Conservation (phyloP, 2,329 filamentous ascomycete species). For the Nothophoma quercina region DNA sequence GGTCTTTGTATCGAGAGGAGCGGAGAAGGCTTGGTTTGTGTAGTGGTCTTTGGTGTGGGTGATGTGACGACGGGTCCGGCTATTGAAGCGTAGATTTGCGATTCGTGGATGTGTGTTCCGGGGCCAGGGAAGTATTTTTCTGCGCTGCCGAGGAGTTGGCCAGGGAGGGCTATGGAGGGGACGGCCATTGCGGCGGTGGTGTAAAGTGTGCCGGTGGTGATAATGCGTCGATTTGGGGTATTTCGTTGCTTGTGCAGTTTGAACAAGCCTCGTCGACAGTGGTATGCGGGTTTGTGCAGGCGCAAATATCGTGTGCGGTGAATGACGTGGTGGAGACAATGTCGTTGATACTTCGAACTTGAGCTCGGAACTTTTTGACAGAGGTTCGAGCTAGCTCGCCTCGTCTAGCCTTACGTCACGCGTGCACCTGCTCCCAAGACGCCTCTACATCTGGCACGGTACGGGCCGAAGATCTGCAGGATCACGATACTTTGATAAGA, state of each 20-base stretch:
- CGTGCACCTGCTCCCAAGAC: conserved; percentile 8
- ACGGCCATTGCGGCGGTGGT: conserved; percentile 39
- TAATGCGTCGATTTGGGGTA: not conserved
- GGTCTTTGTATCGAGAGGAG: conserved; percentile 49
- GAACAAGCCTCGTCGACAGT: not conserved
- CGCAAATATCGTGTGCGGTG: not conserved
- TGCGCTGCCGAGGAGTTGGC: conserved; percentile 76
- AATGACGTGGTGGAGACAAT: conserved; percentile 5
- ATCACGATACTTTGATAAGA: conserved; percentile 34
- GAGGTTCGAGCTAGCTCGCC: conserved; percentile 29
- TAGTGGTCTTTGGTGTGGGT: conserved; percentile 60
- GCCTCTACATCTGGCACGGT: not conserved
- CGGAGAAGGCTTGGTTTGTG: conserved; percentile 56
- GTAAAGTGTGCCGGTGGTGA: not conserved
- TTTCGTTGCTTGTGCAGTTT: not conserved
- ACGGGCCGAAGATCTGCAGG: conserved; percentile 13
- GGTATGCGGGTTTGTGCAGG: not conserved
- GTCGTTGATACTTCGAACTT: not conserved
- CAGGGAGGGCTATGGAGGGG: conserved; percentile 72
- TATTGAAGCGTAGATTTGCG: conserved; percentile 81
- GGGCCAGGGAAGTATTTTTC: conserved; percentile 75
- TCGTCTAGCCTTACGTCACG: conserved; percentile 32
- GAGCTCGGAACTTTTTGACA: conserved; percentile 33
- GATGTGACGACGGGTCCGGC: conserved; percentile 69
- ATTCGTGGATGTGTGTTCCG: conserved; percentile 82